These are phyloP conservation scores for Ophiostoma piceae DNA, from an alignment of 2,329 filamentous ascomycete genomes.

Conservation along the genomic window DNA sequence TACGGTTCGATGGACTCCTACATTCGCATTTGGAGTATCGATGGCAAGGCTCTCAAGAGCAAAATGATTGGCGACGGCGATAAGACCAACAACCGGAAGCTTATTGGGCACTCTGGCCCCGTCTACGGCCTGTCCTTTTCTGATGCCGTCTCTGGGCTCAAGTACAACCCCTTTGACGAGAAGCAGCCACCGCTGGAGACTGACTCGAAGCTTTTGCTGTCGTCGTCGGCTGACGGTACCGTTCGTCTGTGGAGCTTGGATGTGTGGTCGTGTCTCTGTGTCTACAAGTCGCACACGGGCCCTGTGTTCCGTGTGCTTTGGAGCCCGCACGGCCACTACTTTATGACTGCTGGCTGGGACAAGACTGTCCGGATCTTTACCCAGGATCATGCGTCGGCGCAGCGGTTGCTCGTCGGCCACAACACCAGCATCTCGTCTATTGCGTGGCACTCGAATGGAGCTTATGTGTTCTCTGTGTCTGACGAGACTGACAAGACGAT, in stretches of 20 bases:
- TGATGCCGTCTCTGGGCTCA: conserved; percentile 54
- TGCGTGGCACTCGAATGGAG: conserved; percentile 91
- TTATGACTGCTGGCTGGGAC: conserved; percentile 80
- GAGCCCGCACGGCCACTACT: conserved; percentile 94
- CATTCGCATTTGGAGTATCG: conserved; percentile 87
- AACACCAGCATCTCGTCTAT: conserved; percentile 87
- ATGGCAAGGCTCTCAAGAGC: conserved; percentile 73
- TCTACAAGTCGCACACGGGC: conserved; percentile 88
- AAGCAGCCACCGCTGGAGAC: conserved; percentile 45
- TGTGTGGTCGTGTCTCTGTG: conserved; percentile 83
- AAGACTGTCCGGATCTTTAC: conserved; percentile 87
- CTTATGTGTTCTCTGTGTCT: conserved; percentile 89
- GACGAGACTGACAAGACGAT: conserved; percentile 82
- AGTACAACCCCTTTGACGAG: conserved; percentile 48
- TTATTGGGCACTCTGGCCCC: conserved; percentile 85
- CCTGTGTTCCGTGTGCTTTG: conserved; percentile 85
- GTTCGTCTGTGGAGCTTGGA: conserved; percentile 91
- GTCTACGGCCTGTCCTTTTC: conserved; percentile 90
- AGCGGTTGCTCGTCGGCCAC: conserved; percentile 85
- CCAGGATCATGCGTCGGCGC: conserved; percentile 84
- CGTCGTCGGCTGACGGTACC: conserved; percentile 79
- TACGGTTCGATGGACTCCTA: conserved; percentile 91
- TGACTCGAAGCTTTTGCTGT: conserved; percentile 71
- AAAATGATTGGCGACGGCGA: conserved; percentile 56
- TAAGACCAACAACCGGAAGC: conserved; percentile 59